Conservation (phyloP, 2,329 filamentous ascomycete genomes). For the Cordyceps cicadae region DNA sequence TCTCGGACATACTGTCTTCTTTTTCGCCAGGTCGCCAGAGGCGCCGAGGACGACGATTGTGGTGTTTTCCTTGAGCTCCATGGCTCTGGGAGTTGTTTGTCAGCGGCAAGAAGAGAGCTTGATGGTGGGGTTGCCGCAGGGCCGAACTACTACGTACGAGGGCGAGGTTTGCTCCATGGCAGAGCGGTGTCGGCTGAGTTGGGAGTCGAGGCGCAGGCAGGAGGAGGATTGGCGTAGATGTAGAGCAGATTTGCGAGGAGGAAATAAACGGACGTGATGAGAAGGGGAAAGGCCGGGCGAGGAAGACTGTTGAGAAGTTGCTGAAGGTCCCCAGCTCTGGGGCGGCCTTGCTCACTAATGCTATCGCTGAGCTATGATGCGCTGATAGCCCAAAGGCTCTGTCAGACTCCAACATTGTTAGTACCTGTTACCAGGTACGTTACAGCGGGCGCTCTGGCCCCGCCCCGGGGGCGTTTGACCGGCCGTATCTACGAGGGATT, state of each 20-base stretch:
- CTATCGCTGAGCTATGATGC: slow-evolving; percentile 12
- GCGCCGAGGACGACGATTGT: slow-evolving; percentile 93
- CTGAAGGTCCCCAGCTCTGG: neutral
- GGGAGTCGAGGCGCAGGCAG: neutral
- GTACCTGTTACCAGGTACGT: neutral
- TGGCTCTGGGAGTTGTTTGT: slow-evolving; percentile 55
- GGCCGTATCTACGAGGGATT: slow-evolving; percentile 13
- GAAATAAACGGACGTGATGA: neutral
- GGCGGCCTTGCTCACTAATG: slow-evolving; percentile 11
- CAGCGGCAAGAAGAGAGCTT: slow-evolving; percentile 7
- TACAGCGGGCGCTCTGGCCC: slow-evolving; percentile 5
- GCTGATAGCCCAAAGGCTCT: slow-evolving; percentile 11
- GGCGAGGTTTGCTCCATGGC: slow-evolving; percentile 16
- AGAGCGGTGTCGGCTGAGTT: slow-evolving; percentile 8
- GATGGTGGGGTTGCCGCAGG: slow-evolving; percentile 11
- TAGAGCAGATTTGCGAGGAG: neutral
- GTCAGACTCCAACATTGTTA: neutral
- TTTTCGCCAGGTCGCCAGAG: slow-evolving; percentile 96
- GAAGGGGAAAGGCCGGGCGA: neutral
- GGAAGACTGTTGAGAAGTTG: slow-evolving; percentile 4
- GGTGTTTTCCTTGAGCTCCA: slow-evolving; percentile 98
- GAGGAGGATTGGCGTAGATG: neutral
- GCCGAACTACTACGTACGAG: slow-evolving; percentile 29
- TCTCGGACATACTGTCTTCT: slow-evolving; percentile 75
- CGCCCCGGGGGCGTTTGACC: slow-evolving; percentile 4